phyloP scores from a whole-genome alignment of 2,329 filamentous ascomycete genomes.

The Malbranchea zuffiana region DNA sequence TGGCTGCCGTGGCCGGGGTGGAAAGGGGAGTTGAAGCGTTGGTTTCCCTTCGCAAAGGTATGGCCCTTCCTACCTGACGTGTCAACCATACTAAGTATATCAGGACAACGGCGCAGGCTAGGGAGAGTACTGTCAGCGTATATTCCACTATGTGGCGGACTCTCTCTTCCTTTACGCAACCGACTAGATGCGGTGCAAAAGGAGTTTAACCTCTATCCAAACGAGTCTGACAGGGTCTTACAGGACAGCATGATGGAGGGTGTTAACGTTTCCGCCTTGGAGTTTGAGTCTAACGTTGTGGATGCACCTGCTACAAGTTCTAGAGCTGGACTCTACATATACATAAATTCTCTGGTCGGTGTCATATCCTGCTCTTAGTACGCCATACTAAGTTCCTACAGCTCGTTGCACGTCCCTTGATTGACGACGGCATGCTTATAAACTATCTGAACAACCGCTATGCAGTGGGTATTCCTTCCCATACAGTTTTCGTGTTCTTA shows the following conservation, averaged over 20 bases:
- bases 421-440: slow-evolving; percentile 70
- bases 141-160: slow-evolving; percentile 30
- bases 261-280: slow-evolving; percentile 38
- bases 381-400: slow-evolving; percentile 34
- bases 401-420: slow-evolving; percentile 69
- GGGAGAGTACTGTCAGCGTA: slow-evolving; percentile 32
- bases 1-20: slow-evolving; percentile 30
- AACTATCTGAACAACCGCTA: slow-evolving; percentile 78
- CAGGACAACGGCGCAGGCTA: slow-evolving; percentile 26
- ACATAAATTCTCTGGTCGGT: slow-evolving; percentile 67
- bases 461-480: slow-evolving; percentile 43
- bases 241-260: slow-evolving; percentile 34
- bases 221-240: slow-evolving; percentile 33
- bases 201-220: slow-evolving; percentile 31
- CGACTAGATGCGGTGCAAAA: slow-evolving; percentile 33
- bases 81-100: background rate
- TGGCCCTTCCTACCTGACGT: background rate
- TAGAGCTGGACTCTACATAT: slow-evolving; percentile 72
- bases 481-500: slow-evolving; percentile 6
- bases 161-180: slow-evolving; percentile 30
- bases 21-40: slow-evolving; percentile 28
- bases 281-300: slow-evolving; percentile 44
- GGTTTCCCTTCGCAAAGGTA: slow-evolving; percentile 28
- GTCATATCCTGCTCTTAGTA: background rate
- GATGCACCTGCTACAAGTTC: slow-evolving; percentile 65